Evolutionary conservation across 441 rosid species (phyloP).

Genomic region (Syzygium malaccense): DNA sequence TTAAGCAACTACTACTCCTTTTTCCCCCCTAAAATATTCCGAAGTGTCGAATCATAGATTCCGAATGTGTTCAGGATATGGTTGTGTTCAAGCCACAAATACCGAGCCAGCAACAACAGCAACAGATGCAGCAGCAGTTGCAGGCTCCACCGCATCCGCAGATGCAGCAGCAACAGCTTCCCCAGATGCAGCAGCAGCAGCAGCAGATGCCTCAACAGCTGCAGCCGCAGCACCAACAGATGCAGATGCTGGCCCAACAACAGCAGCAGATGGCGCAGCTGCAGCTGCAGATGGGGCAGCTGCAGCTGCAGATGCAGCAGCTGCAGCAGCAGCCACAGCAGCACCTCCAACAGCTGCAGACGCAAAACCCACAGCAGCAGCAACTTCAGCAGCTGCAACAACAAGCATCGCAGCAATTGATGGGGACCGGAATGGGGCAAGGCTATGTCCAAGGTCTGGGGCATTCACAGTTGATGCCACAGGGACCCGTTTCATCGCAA

Average conservation of each 20-base stretch:
- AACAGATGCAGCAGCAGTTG: slow-evolving; percentile 25
- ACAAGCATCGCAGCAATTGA: slow-evolving; percentile 23
- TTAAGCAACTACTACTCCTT: not conserved
- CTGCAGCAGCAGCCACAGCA: slow-evolving; percentile 6
- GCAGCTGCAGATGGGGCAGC: slow-evolving; percentile 15
- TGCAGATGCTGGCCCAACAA: slow-evolving; percentile 22
- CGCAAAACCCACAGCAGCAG: slow-evolving; percentile 8
- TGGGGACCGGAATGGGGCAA: slow-evolving; percentile 72
- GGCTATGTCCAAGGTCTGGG: slow-evolving; percentile 71
- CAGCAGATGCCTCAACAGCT: slow-evolving; percentile 23
- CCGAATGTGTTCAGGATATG: slow-evolving; percentile 54
- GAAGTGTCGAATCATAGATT: not conserved
- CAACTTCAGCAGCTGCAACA: slow-evolving; percentile 5
- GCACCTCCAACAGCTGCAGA: slow-evolving; percentile 12
- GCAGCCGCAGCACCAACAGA: slow-evolving; percentile 26
- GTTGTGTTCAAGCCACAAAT: slow-evolving; percentile 88
- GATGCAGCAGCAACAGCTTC: slow-evolving; percentile 18
- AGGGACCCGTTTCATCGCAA: slow-evolving; percentile 64
- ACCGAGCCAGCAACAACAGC: slow-evolving; percentile 42
- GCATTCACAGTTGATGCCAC: slow-evolving; percentile 50
- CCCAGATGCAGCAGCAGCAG: slow-evolving; percentile 19
- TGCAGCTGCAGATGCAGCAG: slow-evolving; percentile 14
- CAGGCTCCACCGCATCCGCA: not conserved
- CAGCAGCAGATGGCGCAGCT: slow-evolving; percentile 20
- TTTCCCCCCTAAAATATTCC: not conserved